These are phyloP conservation scores for Cladosporium sphaerospermum DNA, from an alignment of 2,329 filamentous ascomycete species.

Conservation along the genomic window DNA sequence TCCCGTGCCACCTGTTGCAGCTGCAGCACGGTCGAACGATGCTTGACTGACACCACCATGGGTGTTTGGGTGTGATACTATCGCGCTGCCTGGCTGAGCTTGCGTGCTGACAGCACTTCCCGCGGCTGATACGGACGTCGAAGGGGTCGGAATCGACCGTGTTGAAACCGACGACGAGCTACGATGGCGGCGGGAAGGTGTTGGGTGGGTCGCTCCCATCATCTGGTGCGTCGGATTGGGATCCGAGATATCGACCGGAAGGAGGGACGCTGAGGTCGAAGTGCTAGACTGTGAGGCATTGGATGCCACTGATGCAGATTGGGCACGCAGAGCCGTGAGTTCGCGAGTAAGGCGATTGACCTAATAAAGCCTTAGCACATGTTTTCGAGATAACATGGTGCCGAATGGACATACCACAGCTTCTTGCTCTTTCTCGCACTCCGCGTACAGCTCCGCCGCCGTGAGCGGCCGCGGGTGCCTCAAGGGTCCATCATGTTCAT, in stretches of 20 bases:
- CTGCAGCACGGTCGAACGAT: slow-evolving; percentile 30
- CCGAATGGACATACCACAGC: slow-evolving; percentile 61
- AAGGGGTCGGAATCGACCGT: slow-evolving; percentile 12
- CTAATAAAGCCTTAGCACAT: slow-evolving; percentile 38
- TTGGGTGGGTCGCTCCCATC: slow-evolving; percentile 45
- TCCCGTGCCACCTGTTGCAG: slow-evolving; percentile 18
- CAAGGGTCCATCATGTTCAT: slow-evolving; percentile 49
- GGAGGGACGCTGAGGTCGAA: slow-evolving; percentile 39
- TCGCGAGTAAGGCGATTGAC: slow-evolving; percentile 91
- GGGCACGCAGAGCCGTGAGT: slow-evolving; percentile 71
- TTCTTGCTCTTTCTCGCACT: slow-evolving; percentile 93
- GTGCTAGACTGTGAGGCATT: slow-evolving; percentile 49
- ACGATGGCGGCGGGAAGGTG: slow-evolving; percentile 46
- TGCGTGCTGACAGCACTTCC: slow-evolving; percentile 17
- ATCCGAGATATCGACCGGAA: slow-evolving; percentile 41
- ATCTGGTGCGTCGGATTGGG: slow-evolving; percentile 40
- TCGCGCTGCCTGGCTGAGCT: slow-evolving; percentile 19
- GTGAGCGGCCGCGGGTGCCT: slow-evolving; percentile 84
- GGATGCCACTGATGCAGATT: slow-evolving; percentile 55
- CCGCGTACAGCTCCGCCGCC: slow-evolving; percentile 77
- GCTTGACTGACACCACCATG: slow-evolving; percentile 29
- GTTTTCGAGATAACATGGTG: too few species aligned
- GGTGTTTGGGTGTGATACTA: slow-evolving; percentile 14
- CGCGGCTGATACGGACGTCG: slow-evolving; percentile 15
- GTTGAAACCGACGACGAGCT: slow-evolving; percentile 16